Base-by-base conservation (phyloP, 768 basidiomycete species). In the Rhizopogon sp. region DNA sequence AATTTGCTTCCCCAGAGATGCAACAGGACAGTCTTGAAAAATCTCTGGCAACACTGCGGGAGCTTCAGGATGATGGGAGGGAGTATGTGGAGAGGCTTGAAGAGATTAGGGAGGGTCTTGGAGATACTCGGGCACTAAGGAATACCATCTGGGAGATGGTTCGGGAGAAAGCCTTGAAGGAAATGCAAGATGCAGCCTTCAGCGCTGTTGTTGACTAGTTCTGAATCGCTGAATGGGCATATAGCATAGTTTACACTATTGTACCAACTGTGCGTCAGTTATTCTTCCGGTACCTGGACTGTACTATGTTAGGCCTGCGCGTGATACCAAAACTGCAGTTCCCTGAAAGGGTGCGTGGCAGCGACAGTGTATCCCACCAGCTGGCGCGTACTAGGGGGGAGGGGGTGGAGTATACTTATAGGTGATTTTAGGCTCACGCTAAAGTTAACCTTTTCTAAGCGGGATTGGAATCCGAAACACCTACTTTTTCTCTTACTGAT, bases 1-100 rank as follows among this genome's bases (percentile, higher is more conserved):
- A 84, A 62, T 88, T 86, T 59, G 71, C 80, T 6, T 79, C 79
- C 3, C 81, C 83, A 20, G 82, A 87, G 54, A 78, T 81, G 72
- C 88, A 90, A 60, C 69, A 82, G 55, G 85, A 84, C 45, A 84
- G 74, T 13, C 66, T 93, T 53, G 89, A 92, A 64, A 91, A 89
- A 65, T 83, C 86, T 13, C 61, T 93, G 39, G 81, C 85, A 14
- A 78, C 82, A 2, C 70, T 93, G 51, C 81, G 87, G 50, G 92
- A 94, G 60, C 73, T 94, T 20, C 87, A 90, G 60, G 92, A 93
- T 63, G 92, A 94, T 61, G 88, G 87, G 5, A 76, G 90, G 43
- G 92, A 93, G 68, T 94, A 93, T 64, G 83, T 88, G 5, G 91
- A 93, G 64, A 80, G 91, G 28, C 70, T 94, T 52, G 82, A 88